Conservation (phyloP, 2,329 filamentous ascomycete genomes). For the Ophiostoma triangulosporum region DNA sequence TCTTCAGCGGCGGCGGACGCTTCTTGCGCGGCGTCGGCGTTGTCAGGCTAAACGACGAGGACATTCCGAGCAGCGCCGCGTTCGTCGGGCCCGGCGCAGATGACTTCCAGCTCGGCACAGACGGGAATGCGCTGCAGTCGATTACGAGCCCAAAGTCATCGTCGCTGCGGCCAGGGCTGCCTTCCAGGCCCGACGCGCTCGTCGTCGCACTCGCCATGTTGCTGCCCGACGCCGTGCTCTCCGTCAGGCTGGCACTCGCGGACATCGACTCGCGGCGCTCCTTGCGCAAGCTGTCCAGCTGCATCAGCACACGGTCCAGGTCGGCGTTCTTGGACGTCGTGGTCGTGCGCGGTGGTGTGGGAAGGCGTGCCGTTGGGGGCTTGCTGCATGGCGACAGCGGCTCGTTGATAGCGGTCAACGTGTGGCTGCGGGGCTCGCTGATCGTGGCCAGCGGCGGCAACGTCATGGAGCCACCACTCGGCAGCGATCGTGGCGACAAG, state of each 20-base stretch:
- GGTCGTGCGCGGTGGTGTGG: not conserved
- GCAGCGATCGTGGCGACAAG: not conserved
- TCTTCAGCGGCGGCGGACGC: not conserved
- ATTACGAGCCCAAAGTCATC: not conserved
- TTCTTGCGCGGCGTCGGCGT: not conserved
- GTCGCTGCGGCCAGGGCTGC: not conserved
- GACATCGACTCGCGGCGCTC: not conserved
- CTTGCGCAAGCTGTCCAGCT: conserved; percentile 12
- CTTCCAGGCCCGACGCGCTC: not conserved
- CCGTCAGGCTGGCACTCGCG: not conserved
- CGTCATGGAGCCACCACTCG: not conserved
- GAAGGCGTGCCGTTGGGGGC: not conserved
- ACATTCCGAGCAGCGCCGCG: not conserved
- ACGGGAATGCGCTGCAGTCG: not conserved
- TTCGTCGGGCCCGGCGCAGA: not conserved
- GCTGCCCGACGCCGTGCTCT: conserved; percentile 2
- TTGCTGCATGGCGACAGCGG: not conserved
- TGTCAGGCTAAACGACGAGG: not conserved
- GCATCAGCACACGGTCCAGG: conserved; percentile 15
- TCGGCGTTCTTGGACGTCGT: conserved; percentile 1
- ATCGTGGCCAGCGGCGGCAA: not conserved
- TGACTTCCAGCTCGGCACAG: not conserved
- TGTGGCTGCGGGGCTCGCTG: not conserved
- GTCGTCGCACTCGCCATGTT: not conserved
- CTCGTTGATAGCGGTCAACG: not conserved